Evolutionary conservation across 1,139 yeast species (phyloP), one percentile per base, ranked within the genome.

Genomic region (Kodamaea derodonti): DNA sequence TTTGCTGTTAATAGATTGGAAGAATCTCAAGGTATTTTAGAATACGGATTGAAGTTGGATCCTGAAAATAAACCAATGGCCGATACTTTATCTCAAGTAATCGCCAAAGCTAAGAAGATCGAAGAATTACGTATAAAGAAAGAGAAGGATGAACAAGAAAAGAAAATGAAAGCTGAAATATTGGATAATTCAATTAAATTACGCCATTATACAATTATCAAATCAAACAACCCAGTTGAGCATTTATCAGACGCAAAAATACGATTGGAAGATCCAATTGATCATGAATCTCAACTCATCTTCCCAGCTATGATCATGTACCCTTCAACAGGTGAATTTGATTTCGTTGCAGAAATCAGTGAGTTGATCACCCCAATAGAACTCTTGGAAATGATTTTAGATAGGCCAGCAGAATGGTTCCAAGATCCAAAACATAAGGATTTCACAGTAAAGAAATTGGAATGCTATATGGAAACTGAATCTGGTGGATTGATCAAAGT

Each of bases 291-390:
- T 0, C 88, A 84, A 48, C 61, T 92, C 35, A 71, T 84, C 14
- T 73, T 87, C 46, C 96, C 97, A 0, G 84, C 92, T 0, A 68
- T 84, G 65, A 67, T 88, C 12, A 59, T 90, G 39, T 92, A 88
- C 48, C 97, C 97, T 11, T 75, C 92, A 4, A 79, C 78, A 7
- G 84, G 84, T 53, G 95, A 86, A 53, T 85, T 90, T 46, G 97
- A 90, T 56, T 80, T 80, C 47, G 65, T 90, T 25, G 85, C 81
- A 5, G 81, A 80, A 41, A 74, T 84, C 11, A 75, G 92, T 40
- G 95, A 85, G 51, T 60, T 83, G 31, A 62, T 79, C 2, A 75
- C 92, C 0, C 78, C 86, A 1, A 48, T 58, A 14, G 88, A 82
- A 30, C 50, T 83, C 13, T 59, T 82, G 47, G 75, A 62, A 48